Evolutionary conservation across 2,329 filamentous ascomycete species (phyloP).

Genomic region (Sporothrix brunneoviolacea): DNA sequence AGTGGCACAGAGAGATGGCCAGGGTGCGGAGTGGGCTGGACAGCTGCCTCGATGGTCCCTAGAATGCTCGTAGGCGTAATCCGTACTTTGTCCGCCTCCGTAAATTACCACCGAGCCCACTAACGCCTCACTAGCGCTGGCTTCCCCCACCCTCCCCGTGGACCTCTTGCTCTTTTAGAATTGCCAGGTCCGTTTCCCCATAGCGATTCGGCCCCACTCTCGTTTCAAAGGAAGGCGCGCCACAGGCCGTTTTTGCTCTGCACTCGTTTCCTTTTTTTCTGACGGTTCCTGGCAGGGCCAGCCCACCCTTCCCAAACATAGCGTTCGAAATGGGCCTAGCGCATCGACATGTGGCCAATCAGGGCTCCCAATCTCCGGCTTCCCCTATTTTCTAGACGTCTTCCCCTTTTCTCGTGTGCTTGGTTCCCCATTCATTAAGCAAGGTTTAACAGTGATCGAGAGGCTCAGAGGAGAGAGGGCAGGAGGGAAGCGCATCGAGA

Average conservation of each 20-base stretch:
- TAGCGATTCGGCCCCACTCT: slow-evolving; percentile 10
- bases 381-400: slow-evolving; percentile 12
- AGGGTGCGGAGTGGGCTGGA: no score
- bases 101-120: slow-evolving; percentile 11
- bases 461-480: not conserved
- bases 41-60: no score
- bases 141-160: not conserved
- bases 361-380: not conserved
- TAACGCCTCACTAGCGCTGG: slow-evolving; percentile 7
- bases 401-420: slow-evolving; percentile 10
- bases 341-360: slow-evolving; percentile 2
- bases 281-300: slow-evolving; percentile 3
- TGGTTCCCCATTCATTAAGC: slow-evolving; percentile 6
- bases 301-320: not conserved
- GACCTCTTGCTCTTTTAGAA: slow-evolving; percentile 8
- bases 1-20: no score
- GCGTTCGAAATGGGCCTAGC: slow-evolving; percentile 4
- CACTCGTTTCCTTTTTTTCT: not conserved
- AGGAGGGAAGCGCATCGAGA: not conserved
- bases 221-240: slow-evolving; percentile 12
- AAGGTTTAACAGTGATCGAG: no score
- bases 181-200: slow-evolving; percentile 16
- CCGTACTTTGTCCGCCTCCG: no score
- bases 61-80: no score
- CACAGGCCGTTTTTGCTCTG: slow-evolving; percentile 8